These are phyloP conservation scores for Penicillium verrucosum DNA, from an alignment of 2,329 filamentous ascomycete species.

Conservation along the genomic window DNA sequence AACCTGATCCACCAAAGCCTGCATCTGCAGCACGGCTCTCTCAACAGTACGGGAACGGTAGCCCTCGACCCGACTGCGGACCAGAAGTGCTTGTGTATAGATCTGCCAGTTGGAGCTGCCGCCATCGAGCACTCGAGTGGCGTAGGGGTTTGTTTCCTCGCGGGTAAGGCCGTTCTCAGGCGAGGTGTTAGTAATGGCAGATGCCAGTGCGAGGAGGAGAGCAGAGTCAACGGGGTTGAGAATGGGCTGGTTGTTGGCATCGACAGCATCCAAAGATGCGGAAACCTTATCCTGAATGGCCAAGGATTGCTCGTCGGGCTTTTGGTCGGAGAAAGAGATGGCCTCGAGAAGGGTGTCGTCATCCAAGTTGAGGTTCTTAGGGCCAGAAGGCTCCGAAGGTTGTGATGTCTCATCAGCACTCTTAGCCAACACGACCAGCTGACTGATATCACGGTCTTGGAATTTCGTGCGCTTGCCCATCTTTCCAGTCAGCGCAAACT, in stretches of 20 bases:
- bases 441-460: constrained; percentile 58
- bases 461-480: constrained; percentile 64
- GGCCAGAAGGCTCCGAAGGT: constrained; percentile 42
- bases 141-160: constrained; percentile 92
- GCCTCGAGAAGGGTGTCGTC: constrained; percentile 90
- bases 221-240: constrained; percentile 83
- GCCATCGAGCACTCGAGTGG: constrained; percentile 79
- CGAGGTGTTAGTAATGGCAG: constrained; percentile 85
- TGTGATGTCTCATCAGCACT: constrained; percentile 52
- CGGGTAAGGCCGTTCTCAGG: constrained; percentile 80
- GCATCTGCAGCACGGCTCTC: constrained; percentile 83
- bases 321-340: constrained; percentile 68
- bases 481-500: constrained; percentile 79
- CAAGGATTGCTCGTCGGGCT: constrained; percentile 44
- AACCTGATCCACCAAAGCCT: constrained; percentile 92
- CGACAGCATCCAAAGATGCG: constrained; percentile 58
- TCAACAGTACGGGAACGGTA: constrained; percentile 85
- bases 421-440: constrained; percentile 85
- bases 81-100: constrained; percentile 88
- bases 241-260: constrained; percentile 77
- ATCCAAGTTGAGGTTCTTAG: constrained; percentile 73
- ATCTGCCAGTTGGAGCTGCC: constrained; percentile 97
- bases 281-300: constrained; percentile 55
- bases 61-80: constrained; percentile 84
- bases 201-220: constrained; percentile 73